A percentile compares a stretch with the other conserved stretches of the same genome.
phyloP scores from a whole-genome alignment of 331 rosid species.

The Quercus tomentella region DNA sequence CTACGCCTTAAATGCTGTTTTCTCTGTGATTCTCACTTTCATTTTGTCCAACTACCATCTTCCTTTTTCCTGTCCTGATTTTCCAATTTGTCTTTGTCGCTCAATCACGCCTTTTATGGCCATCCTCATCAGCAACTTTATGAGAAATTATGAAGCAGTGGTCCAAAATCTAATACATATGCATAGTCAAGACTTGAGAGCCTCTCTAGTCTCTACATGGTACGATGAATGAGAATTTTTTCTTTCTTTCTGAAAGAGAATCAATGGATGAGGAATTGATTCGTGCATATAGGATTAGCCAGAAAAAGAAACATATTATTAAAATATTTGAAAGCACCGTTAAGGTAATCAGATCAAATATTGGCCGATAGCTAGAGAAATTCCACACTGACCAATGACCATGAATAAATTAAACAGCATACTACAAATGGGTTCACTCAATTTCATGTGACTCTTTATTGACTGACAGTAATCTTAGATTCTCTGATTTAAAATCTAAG shows the following conservation, averaged over 20 bases:
- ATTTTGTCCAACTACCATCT: background rate
- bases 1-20: too few relatives aligned
- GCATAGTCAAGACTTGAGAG: background rate
- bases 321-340: background rate
- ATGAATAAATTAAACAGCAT: background rate
- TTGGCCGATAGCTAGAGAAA: too few relatives aligned
- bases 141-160: background rate
- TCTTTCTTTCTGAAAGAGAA: background rate
- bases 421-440: background rate
- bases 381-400: too few relatives aligned
- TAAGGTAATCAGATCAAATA: background rate
- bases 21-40: too few relatives aligned
- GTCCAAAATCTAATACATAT: background rate
- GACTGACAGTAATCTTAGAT: background rate
- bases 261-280: too few relatives aligned
- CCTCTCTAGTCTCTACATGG: background rate
- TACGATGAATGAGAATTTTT: background rate
- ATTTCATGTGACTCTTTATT: background rate
- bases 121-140: background rate
- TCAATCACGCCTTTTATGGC: background rate
- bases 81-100: background rate
- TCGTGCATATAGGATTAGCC: too few relatives aligned
- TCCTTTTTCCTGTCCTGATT: background rate
- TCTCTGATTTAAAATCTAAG: background rate
- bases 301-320: background rate